phyloP scores from a whole-genome alignment of 2,329 filamentous ascomycete genomes.

The Colletotrichum eleusines region DNA sequence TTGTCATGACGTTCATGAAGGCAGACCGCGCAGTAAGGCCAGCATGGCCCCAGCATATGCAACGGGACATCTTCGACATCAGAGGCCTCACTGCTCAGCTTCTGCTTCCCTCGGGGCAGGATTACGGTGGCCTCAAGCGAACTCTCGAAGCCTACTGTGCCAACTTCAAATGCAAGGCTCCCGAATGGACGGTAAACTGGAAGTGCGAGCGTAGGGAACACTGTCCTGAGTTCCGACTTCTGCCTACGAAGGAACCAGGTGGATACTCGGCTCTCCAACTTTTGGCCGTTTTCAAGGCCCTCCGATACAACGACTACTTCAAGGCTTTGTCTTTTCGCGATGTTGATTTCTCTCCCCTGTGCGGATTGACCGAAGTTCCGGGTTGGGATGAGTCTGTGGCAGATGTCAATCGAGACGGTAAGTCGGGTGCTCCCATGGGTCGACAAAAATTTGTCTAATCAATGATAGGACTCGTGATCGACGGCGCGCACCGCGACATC shows the following conservation, averaged over 20 bases:
- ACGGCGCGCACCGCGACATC: slow-evolving; percentile 44
- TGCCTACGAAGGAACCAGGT: slow-evolving; percentile 55
- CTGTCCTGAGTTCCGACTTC: slow-evolving; percentile 66
- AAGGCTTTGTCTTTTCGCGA: slow-evolving; percentile 67
- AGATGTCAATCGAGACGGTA: slow-evolving; percentile 66
- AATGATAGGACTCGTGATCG: slow-evolving; percentile 36
- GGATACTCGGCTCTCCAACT: slow-evolving; percentile 64
- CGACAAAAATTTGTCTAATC: slow-evolving; percentile 3
- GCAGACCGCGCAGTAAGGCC: slow-evolving; percentile 68
- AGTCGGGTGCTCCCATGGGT: slow-evolving; percentile 35
- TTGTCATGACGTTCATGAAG: slow-evolving; percentile 66
- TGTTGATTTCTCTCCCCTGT: slow-evolving; percentile 61
- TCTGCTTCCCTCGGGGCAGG: slow-evolving; percentile 66
- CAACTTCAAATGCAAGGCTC: slow-evolving; percentile 62
- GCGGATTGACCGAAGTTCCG: slow-evolving; percentile 57
- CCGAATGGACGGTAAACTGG: slow-evolving; percentile 66
- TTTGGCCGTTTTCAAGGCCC: slow-evolving; percentile 66
- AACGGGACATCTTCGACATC: slow-evolving; percentile 65
- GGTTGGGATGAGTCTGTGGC: slow-evolving; percentile 61
- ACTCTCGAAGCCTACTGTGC: slow-evolving; percentile 68
- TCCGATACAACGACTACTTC: slow-evolving; percentile 71
- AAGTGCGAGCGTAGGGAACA: slow-evolving; percentile 58
- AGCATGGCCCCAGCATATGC: slow-evolving; percentile 68
- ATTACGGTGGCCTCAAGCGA: slow-evolving; percentile 66
- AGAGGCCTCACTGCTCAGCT: slow-evolving; percentile 65